Evolutionary conservation across 2,329 filamentous ascomycete genomes (phyloP).

Genomic region (Rutstroemia sp.): DNA sequence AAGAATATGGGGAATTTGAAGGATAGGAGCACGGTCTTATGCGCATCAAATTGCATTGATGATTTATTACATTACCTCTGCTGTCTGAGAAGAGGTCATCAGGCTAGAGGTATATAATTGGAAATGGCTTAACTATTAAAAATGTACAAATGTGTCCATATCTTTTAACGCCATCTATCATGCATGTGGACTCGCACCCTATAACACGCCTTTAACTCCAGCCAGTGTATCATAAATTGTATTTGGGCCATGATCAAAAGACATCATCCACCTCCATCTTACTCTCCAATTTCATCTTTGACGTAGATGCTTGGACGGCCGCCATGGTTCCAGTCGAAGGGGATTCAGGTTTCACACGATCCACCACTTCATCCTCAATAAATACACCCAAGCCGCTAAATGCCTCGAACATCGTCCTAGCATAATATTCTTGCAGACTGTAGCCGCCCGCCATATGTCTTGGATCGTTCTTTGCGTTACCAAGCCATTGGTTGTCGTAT

Average conservation of each 20-base stretch:
- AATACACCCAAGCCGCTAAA: constrained; percentile 87
- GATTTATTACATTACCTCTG: constrained; percentile 19
- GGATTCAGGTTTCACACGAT: constrained; percentile 26
- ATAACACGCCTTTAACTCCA: neutral
- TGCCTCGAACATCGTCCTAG: constrained; percentile 75
- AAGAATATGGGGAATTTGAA: constrained; percentile 11
- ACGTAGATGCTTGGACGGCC: constrained; percentile 31
- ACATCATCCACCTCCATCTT: constrained; percentile 45
- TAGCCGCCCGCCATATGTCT: constrained; percentile 74
- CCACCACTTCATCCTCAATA: constrained; percentile 58
- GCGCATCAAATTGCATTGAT: constrained; percentile 20
- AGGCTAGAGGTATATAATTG: constrained; percentile 13
- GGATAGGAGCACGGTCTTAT: constrained; percentile 4
- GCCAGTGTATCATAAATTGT: neutral
- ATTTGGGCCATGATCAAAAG: constrained; percentile 27
- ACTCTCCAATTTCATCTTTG: constrained; percentile 24
- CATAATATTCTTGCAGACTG: constrained; percentile 72
- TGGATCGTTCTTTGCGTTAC: constrained; percentile 56
- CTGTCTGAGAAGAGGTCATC: constrained; percentile 1
- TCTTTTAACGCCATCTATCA: neutral
- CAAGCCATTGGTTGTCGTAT: constrained; percentile 72
- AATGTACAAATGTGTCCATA: constrained; percentile 2
- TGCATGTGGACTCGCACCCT: no score
- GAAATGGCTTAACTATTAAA: constrained; percentile 1
- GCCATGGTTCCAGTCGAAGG: constrained; percentile 31